Conservation (phyloP, 2,329 filamentous ascomycete genomes). For the Fusarium virguliforme region DNA sequence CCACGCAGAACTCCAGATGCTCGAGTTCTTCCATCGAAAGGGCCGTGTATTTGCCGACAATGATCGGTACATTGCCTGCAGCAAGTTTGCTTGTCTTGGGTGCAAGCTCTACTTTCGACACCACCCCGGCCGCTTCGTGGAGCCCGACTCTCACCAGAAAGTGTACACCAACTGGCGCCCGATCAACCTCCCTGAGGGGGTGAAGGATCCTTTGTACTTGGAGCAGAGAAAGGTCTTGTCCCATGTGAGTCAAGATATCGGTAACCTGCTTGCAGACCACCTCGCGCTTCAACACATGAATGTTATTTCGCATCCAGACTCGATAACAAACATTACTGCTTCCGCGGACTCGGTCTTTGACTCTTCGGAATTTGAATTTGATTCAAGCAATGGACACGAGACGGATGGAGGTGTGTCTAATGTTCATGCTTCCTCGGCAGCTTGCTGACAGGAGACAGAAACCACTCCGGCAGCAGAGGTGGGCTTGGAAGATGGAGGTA, state of each 20-base stretch:
- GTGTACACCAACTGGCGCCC: conserved; percentile 61
- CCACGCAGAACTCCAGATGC: conserved; percentile 50
- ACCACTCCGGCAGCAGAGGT: not conserved
- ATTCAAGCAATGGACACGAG: not conserved
- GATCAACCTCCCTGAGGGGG: conserved; percentile 24
- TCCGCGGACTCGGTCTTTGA: not conserved
- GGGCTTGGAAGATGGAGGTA: not conserved
- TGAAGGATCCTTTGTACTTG: conserved; percentile 19
- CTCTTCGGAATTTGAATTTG: conserved; percentile 20
- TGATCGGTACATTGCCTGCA: conserved; percentile 66
- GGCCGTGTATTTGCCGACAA: conserved; percentile 55
- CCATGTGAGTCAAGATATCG: conserved; percentile 30
- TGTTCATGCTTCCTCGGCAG: not conserved
- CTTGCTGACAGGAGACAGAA: not conserved
- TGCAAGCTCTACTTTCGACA: conserved; percentile 63
- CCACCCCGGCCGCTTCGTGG: conserved; percentile 56
- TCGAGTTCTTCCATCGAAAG: conserved; percentile 62
- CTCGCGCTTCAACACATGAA: conserved; percentile 7
- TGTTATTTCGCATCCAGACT: conserved; percentile 27
- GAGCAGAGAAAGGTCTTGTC: conserved; percentile 32
- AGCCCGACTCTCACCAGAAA: conserved; percentile 59
- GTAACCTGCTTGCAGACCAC: conserved; percentile 18
- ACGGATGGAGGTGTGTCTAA: conserved; percentile 2
- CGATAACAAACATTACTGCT: conserved; percentile 37
- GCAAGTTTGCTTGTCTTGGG: conserved; percentile 68